A percentile compares a stretch with the other conserved stretches of the same genome.
Evolutionary conservation across 257 asterid genomes (phyloP).

Genomic region (Perilla frutescens): DNA sequence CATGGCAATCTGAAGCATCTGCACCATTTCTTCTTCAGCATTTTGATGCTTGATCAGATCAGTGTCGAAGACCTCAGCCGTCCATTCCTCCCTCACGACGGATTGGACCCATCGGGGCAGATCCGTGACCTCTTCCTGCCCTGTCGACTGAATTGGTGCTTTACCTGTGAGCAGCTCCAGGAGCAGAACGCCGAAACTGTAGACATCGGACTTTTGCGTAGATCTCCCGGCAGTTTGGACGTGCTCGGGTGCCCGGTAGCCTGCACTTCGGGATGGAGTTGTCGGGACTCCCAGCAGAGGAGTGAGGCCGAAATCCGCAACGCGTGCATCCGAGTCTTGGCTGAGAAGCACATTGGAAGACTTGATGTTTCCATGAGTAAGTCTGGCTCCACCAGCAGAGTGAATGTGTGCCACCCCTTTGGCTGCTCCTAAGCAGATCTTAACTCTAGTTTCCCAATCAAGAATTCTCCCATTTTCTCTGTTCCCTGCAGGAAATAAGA

Average conservation of each 20-base stretch:
- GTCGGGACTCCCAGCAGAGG: conserved; percentile 52
- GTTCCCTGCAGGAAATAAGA: conserved; percentile 48
- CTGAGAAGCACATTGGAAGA: conserved; percentile 66
- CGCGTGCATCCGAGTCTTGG: conserved; percentile 43
- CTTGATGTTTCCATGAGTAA: conserved; percentile 72
- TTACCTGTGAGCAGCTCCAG: conserved; percentile 78
- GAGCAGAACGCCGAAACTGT: conserved; percentile 72
- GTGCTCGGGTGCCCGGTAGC: conserved; percentile 73
- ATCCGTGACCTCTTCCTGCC: conserved; percentile 61
- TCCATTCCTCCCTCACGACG: conserved; percentile 78
- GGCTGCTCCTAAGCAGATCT: conserved; percentile 67
- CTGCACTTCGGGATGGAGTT: conserved; percentile 48
- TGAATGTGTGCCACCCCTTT: conserved; percentile 72
- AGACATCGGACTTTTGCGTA: conserved; percentile 66
- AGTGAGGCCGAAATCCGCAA: conserved; percentile 66
- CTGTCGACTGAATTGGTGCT: conserved; percentile 55
- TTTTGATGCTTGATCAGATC: conserved; percentile 52
- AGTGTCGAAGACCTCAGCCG: conserved; percentile 76
- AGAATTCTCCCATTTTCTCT: conserved; percentile 53
- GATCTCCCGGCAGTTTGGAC: conserved; percentile 48
- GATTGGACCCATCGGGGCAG: conserved; percentile 77
- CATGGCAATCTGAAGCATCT: conserved; percentile 82
- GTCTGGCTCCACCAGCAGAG: conserved; percentile 44
- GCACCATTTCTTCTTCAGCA: conserved; percentile 73
- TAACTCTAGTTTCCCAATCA: conserved; percentile 70